Base-by-base conservation (phyloP, 805 yeast genomes). In the Kodamaea kakaduensis region DNA sequence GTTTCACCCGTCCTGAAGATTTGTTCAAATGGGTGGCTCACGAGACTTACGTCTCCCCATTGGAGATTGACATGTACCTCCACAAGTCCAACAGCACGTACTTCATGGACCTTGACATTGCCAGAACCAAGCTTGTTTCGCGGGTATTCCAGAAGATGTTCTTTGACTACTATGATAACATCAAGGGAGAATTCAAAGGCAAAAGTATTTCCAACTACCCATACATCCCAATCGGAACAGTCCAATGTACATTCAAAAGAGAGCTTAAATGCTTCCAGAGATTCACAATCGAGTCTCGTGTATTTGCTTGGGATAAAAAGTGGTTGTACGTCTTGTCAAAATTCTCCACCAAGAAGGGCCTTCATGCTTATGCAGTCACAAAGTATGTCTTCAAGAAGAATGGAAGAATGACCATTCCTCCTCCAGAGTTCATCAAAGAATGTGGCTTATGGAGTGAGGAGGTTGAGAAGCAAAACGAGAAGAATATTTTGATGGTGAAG, bases 71-170 rank as follows among this genome's bases (percentile, higher is more conserved):
- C 58, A 74, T 84, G 64, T 86, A 86, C 52, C 49, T 87, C 31
- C 97, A 89, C 65, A 90, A 89, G 63, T 77, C 83, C 38, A 90
- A 90, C 56, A 78, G 90, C 5, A 83, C 95, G 1, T 90, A 89
- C 59, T 82, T 84, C 50, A 61, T 69, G 13, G 97, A 89, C 46
- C 64, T 86, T 53, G 97, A 89, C 53, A 68, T 87, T 43, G 78
- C 85, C 3, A 75, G 97, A 52, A 69, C 84, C 6, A 76, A 78
- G 38, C 58, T 81, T 36, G 62, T 87, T 62, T 59, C 75, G 16
- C 56, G 61, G 29, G 59, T 77, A 4, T 75, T 89, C 47, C 80
- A 76, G 48, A 71, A 71, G 44, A 63, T 77, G 38, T 77, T 81
- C 47, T 53, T 63, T 42, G 53, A 64, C 23, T 71, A 62, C 48